Evolutionary conservation across 306 rosid species (phyloP), one percentile per base, ranked within the genome.

Genomic region (Prosopis cineraria): DNA sequence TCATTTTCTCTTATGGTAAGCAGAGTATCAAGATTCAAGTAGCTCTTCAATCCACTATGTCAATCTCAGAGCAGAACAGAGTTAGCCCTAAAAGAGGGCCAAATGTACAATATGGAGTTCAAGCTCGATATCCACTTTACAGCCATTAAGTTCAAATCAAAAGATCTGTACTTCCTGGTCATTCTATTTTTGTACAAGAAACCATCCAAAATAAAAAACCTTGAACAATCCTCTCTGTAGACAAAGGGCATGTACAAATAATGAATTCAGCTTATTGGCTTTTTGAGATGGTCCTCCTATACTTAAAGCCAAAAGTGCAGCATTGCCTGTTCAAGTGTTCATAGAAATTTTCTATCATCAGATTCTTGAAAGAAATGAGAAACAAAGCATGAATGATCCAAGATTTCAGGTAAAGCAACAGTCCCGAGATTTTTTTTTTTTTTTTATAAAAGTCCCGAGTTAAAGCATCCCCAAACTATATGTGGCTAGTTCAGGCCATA

Each of bases 251-350:
- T 70, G 50, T 19, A 69, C 79, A 59, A 83, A 74, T 48, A 80
- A 40, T 44, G 84, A 63, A 24, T 59, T 39, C 30, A 81, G 77
- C 34, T 72, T 50, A 43, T 45, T 68, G 70, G 76, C 67, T 77
- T 22, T 60, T 10, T 72, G 75, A 79, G 75, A 79, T 22, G 62
- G 24, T 52, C 80, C 29, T 77, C 50, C 59, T 56, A 68, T 44
- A 80, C 76, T 79, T 84, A 93, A 37, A 91, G 50, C 99, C 99
- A 96, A 78, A 90, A 96, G 84, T 91, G 83, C 48, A 86, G 86
- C 99, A 96, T 89, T 85, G 98, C 99, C 98, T 96, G 94, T 84
- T 58, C 65, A 27, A 27, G 65, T 27, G 10, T 58, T 67, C 90
- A 89, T 27, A 68, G 53, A 85, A 85, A 76, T 33, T 70, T 74